phyloP scores from a whole-genome alignment of 1,284 basidiomycete genomes.

The Pisolithus thermaeus region DNA sequence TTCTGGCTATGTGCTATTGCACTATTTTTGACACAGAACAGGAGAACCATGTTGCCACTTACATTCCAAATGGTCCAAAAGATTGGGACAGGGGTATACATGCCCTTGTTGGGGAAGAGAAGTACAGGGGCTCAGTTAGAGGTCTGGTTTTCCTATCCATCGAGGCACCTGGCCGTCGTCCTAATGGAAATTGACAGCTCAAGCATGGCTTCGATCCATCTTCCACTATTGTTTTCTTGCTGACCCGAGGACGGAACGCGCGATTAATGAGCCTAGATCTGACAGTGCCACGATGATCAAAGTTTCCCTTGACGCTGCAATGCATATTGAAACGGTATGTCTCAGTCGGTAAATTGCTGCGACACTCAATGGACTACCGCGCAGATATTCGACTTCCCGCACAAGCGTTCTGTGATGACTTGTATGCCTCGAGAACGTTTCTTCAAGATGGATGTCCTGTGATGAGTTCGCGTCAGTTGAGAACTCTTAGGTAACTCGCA shows the following conservation, averaged over 20 bases:
- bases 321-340: conserved; percentile 32
- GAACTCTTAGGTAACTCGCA: neutral
- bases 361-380: neutral
- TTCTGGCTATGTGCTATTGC: neutral
- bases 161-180: neutral
- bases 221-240: conserved; percentile 45
- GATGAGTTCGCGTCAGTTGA: neutral
- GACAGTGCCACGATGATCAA: conserved; percentile 32
- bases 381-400: conserved; percentile 31
- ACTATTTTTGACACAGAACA: neutral
- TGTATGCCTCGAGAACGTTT: conserved; percentile 26
- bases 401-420: conserved; percentile 27
- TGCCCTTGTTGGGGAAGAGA: conserved; percentile 44
- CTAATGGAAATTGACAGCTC: conserved; percentile 25
- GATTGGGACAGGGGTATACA: conserved; percentile 50
- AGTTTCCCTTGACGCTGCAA: conserved; percentile 24
- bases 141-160: conserved; percentile 27
- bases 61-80: conserved; percentile 35
- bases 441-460: conserved; percentile 27
- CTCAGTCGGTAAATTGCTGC: neutral
- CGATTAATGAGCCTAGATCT: conserved; percentile 43
- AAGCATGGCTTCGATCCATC: conserved; percentile 41
- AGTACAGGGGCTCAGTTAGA: conserved; percentile 38
- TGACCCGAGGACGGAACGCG: conserved; percentile 41
- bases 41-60: conserved; percentile 41